These are phyloP conservation scores for Marasmius oreades DNA, from an alignment of 1,284 basidiomycete species.

Conservation along the genomic window DNA sequence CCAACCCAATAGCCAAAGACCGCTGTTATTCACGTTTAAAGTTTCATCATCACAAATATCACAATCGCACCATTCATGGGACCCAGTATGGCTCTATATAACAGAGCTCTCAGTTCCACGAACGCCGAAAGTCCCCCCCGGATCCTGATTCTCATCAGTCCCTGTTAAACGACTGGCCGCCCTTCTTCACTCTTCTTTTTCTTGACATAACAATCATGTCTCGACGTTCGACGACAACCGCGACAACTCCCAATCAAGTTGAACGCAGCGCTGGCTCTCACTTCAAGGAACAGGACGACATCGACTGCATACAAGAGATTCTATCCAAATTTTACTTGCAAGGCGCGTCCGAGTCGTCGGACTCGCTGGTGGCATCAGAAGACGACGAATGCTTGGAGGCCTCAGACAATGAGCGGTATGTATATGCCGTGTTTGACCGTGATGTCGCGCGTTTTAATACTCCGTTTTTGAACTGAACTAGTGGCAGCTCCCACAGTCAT, in stretches of 20 bases:
- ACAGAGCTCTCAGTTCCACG: background rate
- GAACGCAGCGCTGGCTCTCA: background rate
- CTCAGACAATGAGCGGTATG: background rate
- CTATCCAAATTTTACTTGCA: conserved; percentile 9
- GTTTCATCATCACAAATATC: background rate
- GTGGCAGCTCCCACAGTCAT: background rate
- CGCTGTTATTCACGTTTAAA: background rate
- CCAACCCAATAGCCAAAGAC: background rate
- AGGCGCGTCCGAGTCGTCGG: background rate
- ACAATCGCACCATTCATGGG: background rate
- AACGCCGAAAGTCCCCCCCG: background rate
- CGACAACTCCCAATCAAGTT: background rate
- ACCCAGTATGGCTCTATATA: background rate
- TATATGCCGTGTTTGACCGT: background rate
- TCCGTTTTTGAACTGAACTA: background rate
- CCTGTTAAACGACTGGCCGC: too few relatives aligned
- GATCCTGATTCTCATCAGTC: background rate
- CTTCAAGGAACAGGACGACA: conserved; percentile 8
- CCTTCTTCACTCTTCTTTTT: background rate
- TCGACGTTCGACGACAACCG: background rate
- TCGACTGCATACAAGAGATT: conserved; percentile 12
- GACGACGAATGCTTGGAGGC: background rate
- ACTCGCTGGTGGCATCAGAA: background rate
- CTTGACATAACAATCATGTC: background rate
- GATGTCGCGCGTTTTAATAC: background rate